A percentile compares a stretch with the other conserved stretches of the same genome.
Conservation (phyloP, 1,284 basidiomycete species). For the Thelephora terrestris region DNA sequence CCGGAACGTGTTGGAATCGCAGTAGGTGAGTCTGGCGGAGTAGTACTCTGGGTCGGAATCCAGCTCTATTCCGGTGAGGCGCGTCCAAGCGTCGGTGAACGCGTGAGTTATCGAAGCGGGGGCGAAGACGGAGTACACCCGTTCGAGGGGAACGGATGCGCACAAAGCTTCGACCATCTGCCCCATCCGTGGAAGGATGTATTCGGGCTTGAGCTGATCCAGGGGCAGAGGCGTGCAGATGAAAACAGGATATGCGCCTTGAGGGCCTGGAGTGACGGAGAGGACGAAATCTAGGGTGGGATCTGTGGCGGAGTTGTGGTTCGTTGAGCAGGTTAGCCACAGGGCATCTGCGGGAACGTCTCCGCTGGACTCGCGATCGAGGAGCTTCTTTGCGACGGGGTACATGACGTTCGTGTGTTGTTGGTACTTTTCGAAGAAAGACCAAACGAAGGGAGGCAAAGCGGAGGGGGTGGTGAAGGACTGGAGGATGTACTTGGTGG, state of each 20-base stretch:
- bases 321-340: constrained; percentile 41
- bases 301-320: constrained; percentile 1
- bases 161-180: constrained; percentile 17
- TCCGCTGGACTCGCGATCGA: constrained; percentile 11
- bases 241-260: constrained; percentile 42
- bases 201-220: constrained; percentile 13
- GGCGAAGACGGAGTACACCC: constrained; percentile 63
- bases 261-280: constrained; percentile 40
- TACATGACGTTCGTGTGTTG: constrained; percentile 44
- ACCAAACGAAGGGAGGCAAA: constrained; percentile 29
- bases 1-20: constrained; percentile 35
- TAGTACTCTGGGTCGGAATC: constrained; percentile 44
- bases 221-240: constrained; percentile 22
- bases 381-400: constrained; percentile 33
- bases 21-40: constrained; percentile 46
- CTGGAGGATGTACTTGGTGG: constrained; percentile 17
- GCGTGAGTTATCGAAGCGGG: constrained; percentile 33
- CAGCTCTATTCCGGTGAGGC: constrained; percentile 27
- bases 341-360: constrained; percentile 20
- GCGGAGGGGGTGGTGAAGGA: constrained; percentile 17
- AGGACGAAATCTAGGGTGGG: constrained; percentile 41
- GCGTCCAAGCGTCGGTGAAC: constrained; percentile 42
- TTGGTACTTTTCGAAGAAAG: constrained; percentile 28
- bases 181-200: constrained; percentile 20
- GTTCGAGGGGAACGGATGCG: constrained; percentile 16